Evolutionary conservation across 2,329 filamentous ascomycete species (phyloP).

Genomic region (Fusarium humuli): DNA sequence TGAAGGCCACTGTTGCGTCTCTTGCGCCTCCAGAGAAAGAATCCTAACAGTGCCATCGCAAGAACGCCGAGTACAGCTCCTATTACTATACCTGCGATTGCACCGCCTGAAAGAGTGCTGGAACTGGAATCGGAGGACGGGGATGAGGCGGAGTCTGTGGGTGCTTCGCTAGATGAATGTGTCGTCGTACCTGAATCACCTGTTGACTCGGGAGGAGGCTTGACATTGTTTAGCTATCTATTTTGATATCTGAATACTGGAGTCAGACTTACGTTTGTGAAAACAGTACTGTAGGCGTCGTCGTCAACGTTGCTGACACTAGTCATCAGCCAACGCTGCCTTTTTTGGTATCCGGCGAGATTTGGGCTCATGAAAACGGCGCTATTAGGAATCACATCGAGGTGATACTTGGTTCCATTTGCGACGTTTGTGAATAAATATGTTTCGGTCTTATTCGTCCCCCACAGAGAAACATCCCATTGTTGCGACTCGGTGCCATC

Average conservation of each 20-base stretch:
- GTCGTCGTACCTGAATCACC: background rate
- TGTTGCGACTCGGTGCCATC: background rate
- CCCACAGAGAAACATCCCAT: background rate
- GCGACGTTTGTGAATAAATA: background rate
- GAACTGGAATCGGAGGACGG: background rate
- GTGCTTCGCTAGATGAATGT: background rate
- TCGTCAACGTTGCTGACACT: background rate
- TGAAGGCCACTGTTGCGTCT: background rate
- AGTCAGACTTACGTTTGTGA: background rate
- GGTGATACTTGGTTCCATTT: background rate
- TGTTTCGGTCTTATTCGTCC: background rate
- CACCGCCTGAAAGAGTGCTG: background rate
- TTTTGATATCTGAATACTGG: accelerated
- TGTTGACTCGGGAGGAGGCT: background rate
- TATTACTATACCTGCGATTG: background rate
- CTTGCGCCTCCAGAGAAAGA: background rate
- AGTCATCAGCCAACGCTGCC: background rate
- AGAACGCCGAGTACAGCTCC: background rate
- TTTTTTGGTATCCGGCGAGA: background rate
- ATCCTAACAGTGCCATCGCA: background rate
- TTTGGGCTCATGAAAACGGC: background rate
- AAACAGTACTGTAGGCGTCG: background rate
- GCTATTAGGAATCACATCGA: background rate
- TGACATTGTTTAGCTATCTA: background rate
- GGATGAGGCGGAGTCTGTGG: background rate